Conservation (phyloP, 1,139 yeast genomes). For the Hyphopichia burtonii region DNA sequence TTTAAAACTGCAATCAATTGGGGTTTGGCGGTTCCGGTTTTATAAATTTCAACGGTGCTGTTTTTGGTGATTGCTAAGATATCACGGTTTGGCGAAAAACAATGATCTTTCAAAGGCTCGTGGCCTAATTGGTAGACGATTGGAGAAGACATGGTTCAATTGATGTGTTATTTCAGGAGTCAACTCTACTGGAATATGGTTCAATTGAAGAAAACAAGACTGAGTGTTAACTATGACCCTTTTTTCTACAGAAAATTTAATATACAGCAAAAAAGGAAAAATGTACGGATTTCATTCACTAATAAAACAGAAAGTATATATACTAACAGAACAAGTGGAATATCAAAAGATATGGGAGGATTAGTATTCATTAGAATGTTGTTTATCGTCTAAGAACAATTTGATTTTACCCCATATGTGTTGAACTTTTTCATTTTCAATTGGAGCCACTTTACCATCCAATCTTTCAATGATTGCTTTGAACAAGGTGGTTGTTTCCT, state of each 20-base stretch:
- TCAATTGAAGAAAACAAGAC: neutral
- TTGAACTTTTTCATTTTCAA: conserved; percentile 48
- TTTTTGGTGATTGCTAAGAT: conserved; percentile 81
- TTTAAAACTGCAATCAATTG: conserved; percentile 59
- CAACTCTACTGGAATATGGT: conserved; percentile 28
- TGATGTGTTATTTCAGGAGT: conserved; percentile 23
- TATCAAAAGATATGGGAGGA: neutral
- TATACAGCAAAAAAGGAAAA: no score
- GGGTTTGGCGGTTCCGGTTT: conserved; percentile 43
- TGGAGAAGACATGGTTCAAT: conserved; percentile 25
- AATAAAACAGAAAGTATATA: neutral
- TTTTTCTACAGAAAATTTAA: no score
- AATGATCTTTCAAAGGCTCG: conserved; percentile 87
- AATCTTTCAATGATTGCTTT: conserved; percentile 37
- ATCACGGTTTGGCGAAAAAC: conserved; percentile 69
- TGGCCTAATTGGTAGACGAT: conserved; percentile 67
- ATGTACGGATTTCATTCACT: neutral
- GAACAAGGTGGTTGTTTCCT: conserved; percentile 48
- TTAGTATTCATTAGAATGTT: conserved; percentile 2
- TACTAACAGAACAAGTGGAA: neutral
- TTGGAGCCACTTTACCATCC: conserved; percentile 38
- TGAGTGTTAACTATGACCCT: neutral
- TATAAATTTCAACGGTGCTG: conserved; percentile 72
- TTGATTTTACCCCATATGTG: conserved; percentile 44
- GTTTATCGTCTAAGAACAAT: conserved; percentile 37